A percentile compares a stretch with the other conserved stretches of the same genome.
These are phyloP conservation scores for Eutypella sp. DNA, from an alignment of 2,329 filamentous ascomycete species.

Conservation along the genomic window DNA sequence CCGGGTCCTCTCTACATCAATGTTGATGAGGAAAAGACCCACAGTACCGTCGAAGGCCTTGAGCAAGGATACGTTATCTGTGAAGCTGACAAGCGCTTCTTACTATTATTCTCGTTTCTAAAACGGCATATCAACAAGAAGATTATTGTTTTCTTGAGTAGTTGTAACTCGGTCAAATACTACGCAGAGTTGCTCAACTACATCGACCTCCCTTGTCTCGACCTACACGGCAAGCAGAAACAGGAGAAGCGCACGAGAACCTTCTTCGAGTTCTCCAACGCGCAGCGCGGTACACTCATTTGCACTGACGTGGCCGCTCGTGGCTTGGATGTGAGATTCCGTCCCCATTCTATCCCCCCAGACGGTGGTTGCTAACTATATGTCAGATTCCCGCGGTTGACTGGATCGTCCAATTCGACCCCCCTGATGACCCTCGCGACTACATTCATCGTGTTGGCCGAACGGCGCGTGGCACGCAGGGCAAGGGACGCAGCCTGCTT, in stretches of 20 bases:
- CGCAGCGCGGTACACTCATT: constrained; percentile 76
- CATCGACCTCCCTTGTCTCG: constrained; percentile 70
- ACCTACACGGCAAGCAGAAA: constrained; percentile 89
- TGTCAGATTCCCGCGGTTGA: constrained; percentile 81
- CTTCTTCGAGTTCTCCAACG: constrained; percentile 93
- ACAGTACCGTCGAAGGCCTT: constrained; percentile 85
- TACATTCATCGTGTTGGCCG: constrained; percentile 96
- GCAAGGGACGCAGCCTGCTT: constrained; percentile 83
- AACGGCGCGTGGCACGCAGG: constrained; percentile 78
- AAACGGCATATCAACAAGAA: constrained; percentile 93
- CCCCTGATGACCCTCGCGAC: constrained; percentile 82
- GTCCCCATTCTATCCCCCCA: not conserved
- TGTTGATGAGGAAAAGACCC: constrained; percentile 84
- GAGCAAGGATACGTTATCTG: constrained; percentile 96
- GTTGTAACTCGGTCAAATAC: constrained; percentile 92
- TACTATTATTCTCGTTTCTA: constrained; percentile 88
- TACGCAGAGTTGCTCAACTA: constrained; percentile 95
- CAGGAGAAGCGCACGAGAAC: constrained; percentile 98
- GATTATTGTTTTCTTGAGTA: constrained; percentile 94
- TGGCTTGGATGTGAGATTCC: constrained; percentile 69
- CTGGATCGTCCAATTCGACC: constrained; percentile 95
- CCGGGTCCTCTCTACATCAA: constrained; percentile 95
- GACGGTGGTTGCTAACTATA: constrained; percentile 1
- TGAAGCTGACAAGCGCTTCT: constrained; percentile 87
- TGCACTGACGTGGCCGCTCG: constrained; percentile 95